Evolutionary conservation across 2,329 filamentous ascomycete genomes (phyloP), one percentile per base, ranked within the genome.

Genomic region (Colletotrichum cuscutae): DNA sequence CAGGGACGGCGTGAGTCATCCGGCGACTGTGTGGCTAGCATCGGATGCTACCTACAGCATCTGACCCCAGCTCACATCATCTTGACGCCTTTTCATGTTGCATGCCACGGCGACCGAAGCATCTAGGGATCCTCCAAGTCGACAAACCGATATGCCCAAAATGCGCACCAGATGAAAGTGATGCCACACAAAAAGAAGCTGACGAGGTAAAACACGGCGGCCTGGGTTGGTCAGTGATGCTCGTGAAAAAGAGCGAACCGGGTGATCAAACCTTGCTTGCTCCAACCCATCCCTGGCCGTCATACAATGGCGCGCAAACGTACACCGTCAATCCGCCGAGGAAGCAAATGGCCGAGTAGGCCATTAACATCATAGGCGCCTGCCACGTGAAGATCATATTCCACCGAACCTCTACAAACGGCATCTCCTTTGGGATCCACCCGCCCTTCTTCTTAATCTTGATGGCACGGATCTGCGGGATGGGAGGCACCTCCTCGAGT

Each of bases 321-420:
- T 77, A 78, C 2, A 77, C 65, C n/a, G 73, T 76, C 35, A 78
- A 49, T 4, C 77, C 71, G 9, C 72, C 61, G 4, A 79, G 57
- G 57, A 79, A 79, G 5, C 69, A 75, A 13, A 78, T 71, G 11
- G 77, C 68, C 5, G 77, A 76, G 68, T 79, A 79, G 3, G 77
- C 74, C 49, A 79, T 62, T 9, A 79, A 75, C 77, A 79, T 79
- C 66, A 79, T 77, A 11, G 78, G 77, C 30, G 78, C 78, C 71
- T 79, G 78, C 77, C 78, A 79, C 0, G 77, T 78, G 60, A 79
- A 79, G 1, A 78, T 74, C 78, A 79, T 79, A 24, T 78, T 79
- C 78, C 77, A 79, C 6, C 77, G 74, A n/a, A 79, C 68, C 19
- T 65, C 46, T 2, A 73, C 77, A 49, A 66, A 35, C 12, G 68